Percentiles rank a stretch among this genome's conserved stretches.
Evolutionary conservation across 2,329 filamentous ascomycete species (phyloP).

Genomic region (Neofusicoccum cordaticola): DNA sequence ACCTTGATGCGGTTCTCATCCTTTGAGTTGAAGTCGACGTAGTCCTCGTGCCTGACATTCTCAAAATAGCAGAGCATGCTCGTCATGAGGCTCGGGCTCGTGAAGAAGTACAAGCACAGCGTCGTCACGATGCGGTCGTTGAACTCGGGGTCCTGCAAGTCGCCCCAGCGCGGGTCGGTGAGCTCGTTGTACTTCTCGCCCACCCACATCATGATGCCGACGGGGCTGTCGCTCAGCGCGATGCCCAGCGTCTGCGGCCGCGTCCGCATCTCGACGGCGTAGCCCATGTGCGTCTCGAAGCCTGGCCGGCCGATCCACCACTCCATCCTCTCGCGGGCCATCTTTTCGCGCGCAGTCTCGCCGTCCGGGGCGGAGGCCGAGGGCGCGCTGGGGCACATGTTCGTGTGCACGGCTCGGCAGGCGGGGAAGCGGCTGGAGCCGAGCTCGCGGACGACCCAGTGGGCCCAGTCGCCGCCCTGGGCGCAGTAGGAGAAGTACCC

Average conservation of each 20-base stretch:
- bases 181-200: slow-evolving; percentile 45
- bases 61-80: slow-evolving; percentile 40
- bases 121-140: slow-evolving; percentile 27
- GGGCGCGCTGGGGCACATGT: slow-evolving; percentile 40
- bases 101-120: slow-evolving; percentile 37
- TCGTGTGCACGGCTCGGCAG: slow-evolving; percentile 42
- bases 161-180: slow-evolving; percentile 29
- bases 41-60: slow-evolving; percentile 39
- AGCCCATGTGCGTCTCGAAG: slow-evolving; percentile 40
- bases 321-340: slow-evolving; percentile 31
- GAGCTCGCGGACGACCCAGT: slow-evolving; percentile 41
- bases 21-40: slow-evolving; percentile 35
- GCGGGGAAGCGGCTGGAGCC: slow-evolving; percentile 33
- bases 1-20: slow-evolving; percentile 37
- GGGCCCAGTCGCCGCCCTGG: slow-evolving; percentile 43
- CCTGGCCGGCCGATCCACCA: slow-evolving; percentile 32
- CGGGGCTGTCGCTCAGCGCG: slow-evolving; percentile 42
- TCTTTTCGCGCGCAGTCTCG: slow-evolving; percentile 33
- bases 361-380: slow-evolving; percentile 26
- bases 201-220: slow-evolving; percentile 45
- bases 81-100: slow-evolving; percentile 35
- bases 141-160: slow-evolving; percentile 30
- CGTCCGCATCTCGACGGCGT: slow-evolving; percentile 43
- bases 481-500: slow-evolving; percentile 40
- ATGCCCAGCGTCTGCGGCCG: slow-evolving; percentile 45